Conservation (phyloP, 2,329 filamentous ascomycete genomes). For the Ophiostoma piceae region DNA sequence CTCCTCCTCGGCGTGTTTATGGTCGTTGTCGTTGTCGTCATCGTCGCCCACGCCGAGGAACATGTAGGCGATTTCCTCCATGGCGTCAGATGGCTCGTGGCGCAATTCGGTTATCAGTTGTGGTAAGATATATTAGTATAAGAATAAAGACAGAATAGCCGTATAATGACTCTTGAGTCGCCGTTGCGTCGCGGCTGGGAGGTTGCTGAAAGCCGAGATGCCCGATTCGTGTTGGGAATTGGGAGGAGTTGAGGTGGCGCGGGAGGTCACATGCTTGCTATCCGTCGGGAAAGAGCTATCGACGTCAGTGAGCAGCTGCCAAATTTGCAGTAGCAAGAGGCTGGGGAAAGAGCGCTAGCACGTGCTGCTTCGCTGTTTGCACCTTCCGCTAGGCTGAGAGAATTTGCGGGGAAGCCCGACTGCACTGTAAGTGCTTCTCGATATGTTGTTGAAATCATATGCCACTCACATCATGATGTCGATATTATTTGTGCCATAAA, state of each 20-base stretch:
- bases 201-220: background rate
- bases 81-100: slow-evolving; percentile 8
- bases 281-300: slow-evolving; percentile 13
- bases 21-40: slow-evolving; percentile 17
- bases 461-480: background rate
- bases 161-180: background rate
- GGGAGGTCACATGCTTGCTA: slow-evolving; percentile 21
- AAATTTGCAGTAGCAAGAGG: slow-evolving; percentile 7
- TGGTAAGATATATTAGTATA: background rate
- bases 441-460: too few species aligned
- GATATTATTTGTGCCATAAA: too few species aligned
- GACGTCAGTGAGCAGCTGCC: slow-evolving; percentile 19
- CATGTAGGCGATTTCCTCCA: slow-evolving; percentile 29
- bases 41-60: slow-evolving; percentile 25
- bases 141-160: background rate
- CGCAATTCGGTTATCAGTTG: background rate
- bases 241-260: slow-evolving; percentile 2
- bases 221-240: background rate
- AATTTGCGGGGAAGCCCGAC: slow-evolving; percentile 18
- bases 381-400: background rate
- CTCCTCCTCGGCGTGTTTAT: slow-evolving; percentile 14
- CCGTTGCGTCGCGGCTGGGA: background rate
- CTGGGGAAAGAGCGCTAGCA: slow-evolving; percentile 16
- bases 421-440: background rate
- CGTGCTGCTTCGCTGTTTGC: slow-evolving; percentile 12